Percentiles rank a stretch among this genome's conserved stretches.
Conservation (phyloP, 306 rosid species). For the Alnus rubra region DNA sequence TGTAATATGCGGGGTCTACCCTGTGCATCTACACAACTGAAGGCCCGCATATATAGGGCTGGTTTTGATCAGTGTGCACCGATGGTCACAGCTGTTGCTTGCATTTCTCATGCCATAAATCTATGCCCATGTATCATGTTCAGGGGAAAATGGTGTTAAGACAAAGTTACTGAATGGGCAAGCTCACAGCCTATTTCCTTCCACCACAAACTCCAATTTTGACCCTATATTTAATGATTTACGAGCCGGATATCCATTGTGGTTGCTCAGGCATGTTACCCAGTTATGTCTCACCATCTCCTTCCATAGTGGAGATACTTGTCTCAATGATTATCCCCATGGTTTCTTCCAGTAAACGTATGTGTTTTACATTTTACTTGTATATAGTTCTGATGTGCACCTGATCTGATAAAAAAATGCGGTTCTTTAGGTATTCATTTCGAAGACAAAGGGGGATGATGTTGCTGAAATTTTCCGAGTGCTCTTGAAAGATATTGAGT, state of each 20-base stretch:
- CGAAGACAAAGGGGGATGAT: constrained; percentile 45
- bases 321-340: background rate
- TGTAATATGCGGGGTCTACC: background rate
- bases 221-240: background rate
- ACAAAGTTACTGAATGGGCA: background rate
- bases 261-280: background rate
- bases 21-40: background rate
- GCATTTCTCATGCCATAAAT: background rate
- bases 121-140: background rate
- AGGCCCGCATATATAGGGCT: background rate
- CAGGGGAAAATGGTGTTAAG: background rate
- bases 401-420: constrained; percentile 28
- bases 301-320: background rate
- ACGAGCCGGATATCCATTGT: background rate
- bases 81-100: background rate
- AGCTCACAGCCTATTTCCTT: background rate
- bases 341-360: background rate
- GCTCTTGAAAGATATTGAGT: constrained; percentile 40
- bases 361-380: constrained; percentile 13
- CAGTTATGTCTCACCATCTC: background rate
- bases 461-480: constrained; percentile 54
- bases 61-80: background rate
- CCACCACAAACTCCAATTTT: background rate
- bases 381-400: constrained; percentile 25
- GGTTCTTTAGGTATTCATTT: constrained; percentile 61